Percentiles rank a stretch among this genome's conserved stretches.
Conservation (phyloP, 2,329 filamentous ascomycete genomes). For the Fusarium sp. region DNA sequence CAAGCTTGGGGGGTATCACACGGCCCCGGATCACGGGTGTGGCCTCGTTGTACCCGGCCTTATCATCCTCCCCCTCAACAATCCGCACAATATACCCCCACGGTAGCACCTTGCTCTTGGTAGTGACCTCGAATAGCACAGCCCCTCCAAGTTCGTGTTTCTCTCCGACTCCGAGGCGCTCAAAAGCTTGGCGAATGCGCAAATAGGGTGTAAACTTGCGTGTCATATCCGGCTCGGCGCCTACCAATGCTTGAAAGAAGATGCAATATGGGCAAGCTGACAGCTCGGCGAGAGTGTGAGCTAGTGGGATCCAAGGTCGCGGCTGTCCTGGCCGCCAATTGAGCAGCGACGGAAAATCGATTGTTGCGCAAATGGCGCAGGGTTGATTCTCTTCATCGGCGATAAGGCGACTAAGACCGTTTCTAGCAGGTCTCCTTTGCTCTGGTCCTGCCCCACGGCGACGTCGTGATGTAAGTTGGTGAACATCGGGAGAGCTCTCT, state of each 20-base stretch:
- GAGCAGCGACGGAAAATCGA: constrained; percentile 53
- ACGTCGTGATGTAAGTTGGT: constrained; percentile 52
- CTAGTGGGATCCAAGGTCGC: constrained; percentile 53
- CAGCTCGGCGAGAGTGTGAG: constrained; percentile 49
- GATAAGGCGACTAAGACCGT: constrained; percentile 48
- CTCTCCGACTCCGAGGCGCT: constrained; percentile 53
- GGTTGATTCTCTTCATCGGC: constrained; percentile 46
- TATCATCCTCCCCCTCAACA: constrained; percentile 42
- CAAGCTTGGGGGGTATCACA: constrained; percentile 48
- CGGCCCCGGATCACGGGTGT: constrained; percentile 49
- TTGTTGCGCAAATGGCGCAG: constrained; percentile 51
- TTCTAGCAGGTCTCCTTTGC: constrained; percentile 44
- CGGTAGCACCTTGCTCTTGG: constrained; percentile 52
- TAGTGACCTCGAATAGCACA: constrained; percentile 54
- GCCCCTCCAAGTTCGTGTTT: constrained; percentile 53
- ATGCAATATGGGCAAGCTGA: constrained; percentile 54
- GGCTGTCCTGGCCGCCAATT: constrained; percentile 54
- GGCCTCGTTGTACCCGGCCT: constrained; percentile 40
- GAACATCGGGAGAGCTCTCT: constrained; percentile 49
- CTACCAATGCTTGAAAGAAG: constrained; percentile 54
- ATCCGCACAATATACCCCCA: constrained; percentile 54
- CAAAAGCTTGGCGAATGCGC: constrained; percentile 55
- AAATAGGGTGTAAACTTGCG: constrained; percentile 55
- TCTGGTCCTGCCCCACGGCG: constrained; percentile 40
- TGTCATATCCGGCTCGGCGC: constrained; percentile 45